Base-by-base conservation (phyloP, 495 filamentous ascomycete genomes). In the Aeminium ludgeri region DNA sequence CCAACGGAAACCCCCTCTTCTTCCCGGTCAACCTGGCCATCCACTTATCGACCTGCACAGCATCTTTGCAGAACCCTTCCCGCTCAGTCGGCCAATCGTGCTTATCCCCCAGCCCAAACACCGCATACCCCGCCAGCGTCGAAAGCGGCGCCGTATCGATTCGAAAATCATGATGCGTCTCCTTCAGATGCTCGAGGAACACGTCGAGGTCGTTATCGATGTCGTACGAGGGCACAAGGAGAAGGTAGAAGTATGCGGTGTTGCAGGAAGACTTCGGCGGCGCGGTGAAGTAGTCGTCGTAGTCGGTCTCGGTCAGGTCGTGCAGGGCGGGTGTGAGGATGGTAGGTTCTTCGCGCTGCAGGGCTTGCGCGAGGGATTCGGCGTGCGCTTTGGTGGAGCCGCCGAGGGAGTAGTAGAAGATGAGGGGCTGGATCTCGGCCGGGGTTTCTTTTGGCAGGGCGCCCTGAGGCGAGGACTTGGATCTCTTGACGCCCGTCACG, bases 91-190 rank as follows among this genome's bases (percentile, higher is more conserved):
- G 81, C 87, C 87, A 96, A 33, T 79, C 84, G 55, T 86, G 80
- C 41, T 71, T 73, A 55, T 96, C 87, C 15, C 87, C 87, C 50
- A 94, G 78, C 0, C 87, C 87, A 65, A 95, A 95, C 1, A 96
- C 87, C 0, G 80, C 81, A 52, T 91, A 96, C 10, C 87, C 87
- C 3, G 83, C 63, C 30, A 95, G 59, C 8, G 61, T 61, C 0
- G 78, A 76, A 31, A 96, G 58, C 0, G 89, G 79, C 1, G 81
- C 78, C 0, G 85, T 93, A 55, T 94, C 85, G 44, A 96, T 89
- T 15, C 87, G 76, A 62, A 95, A 95, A 58, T 96, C 87, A 60
- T 95, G 69, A 52, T 95, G 86, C 0, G 85, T 96, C 52, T 96
- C 87, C 50, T 76, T 65, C 10, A 96, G 59, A 57, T 95, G 83